phyloP scores from a whole-genome alignment of 2,329 filamentous ascomycete genomes.

The Aspergillus calidoustus region DNA sequence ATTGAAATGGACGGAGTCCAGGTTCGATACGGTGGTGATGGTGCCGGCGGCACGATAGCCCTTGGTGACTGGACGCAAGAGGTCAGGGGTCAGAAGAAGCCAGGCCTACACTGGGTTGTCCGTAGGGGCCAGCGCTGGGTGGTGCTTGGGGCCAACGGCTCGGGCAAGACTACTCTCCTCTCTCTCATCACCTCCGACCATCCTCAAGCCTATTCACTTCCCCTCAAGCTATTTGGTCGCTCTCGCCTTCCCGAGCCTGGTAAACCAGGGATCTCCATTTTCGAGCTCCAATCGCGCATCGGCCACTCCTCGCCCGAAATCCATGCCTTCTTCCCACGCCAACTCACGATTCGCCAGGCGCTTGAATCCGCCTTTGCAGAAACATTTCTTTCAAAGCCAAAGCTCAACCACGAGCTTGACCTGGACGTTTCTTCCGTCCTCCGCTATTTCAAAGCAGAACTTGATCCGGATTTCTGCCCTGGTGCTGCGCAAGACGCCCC shows the following conservation, averaged over 20 bases:
- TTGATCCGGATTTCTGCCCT: slow-evolving; percentile 60
- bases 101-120: slow-evolving; percentile 82
- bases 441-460: slow-evolving; percentile 75
- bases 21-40: slow-evolving; percentile 72
- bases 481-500: slow-evolving; percentile 22
- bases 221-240: slow-evolving; percentile 82
- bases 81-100: slow-evolving; percentile 52
- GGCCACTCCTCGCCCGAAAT: slow-evolving; percentile 95
- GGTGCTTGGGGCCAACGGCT: slow-evolving; percentile 89
- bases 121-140: slow-evolving; percentile 85
- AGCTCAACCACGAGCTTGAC: slow-evolving; percentile 61
- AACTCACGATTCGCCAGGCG: slow-evolving; percentile 72
- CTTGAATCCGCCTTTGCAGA: slow-evolving; percentile 90
- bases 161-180: slow-evolving; percentile 92
- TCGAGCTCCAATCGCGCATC: slow-evolving; percentile 87
- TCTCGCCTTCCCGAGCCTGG: slow-evolving; percentile 77
- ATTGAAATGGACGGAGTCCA: slow-evolving; percentile 86
- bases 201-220: slow-evolving; percentile 88
- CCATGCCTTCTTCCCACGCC: slow-evolving; percentile 86
- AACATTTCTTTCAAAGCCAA: slow-evolving; percentile 76
- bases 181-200: slow-evolving; percentile 95
- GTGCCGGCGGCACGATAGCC: slow-evolving; percentile 59
- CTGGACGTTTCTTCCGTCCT: slow-evolving; percentile 71
- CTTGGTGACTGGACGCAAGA: slow-evolving; percentile 79
- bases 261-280: slow-evolving; percentile 78